Evolutionary conservation across 306 rosid species (phyloP), one percentile per base, ranked within the genome.

Genomic region (Fagus crenata): DNA sequence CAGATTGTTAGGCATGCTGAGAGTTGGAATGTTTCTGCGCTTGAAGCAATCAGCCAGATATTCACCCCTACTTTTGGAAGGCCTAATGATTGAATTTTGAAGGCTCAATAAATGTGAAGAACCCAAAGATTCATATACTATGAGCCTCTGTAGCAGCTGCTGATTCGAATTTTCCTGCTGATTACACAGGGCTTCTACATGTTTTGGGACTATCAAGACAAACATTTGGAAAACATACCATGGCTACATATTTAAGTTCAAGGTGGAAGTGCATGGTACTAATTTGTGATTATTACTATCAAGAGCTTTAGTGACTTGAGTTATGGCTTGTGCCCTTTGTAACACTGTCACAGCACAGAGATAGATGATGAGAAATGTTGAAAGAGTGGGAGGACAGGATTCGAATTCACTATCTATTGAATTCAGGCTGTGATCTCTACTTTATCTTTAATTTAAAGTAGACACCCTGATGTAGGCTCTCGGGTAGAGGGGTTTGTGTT

Each of bases 1-100:
- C 90, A 92, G 98, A 90, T 94, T 83, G 86, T 86, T 73, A 85
- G 90, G 85, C 97, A 94, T 71, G 87, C 91, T 42, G 98, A 90
- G 90, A 89, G 96, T 58, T 94, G 97, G 98, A 77, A 85, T 80
- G 84, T 90, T 79, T 89, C 98, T 76, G 94, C 96, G 68, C 83
- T 92, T 51, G 94, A 92, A 87, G 96, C 98, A 78, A 81, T 94
- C 55, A 84, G 86, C 53, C 98, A 90, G 85, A 90, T 92, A 65
- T 94, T 92, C 87, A 83, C 78, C 71, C 86, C 93, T 51, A 75
- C 76, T 59, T 83, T 42, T 75, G 77, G 79, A 77, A 79, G 78
- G 43, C n/a, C 79, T 0, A 67, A 40, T 53, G 82, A 68, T 53
- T 84, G 75, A 85, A 63, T 42, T 41, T 65, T 71, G 42, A 35